Evolutionary conservation across 441 rosid genomes (phyloP).

Genomic region (Pelargonium citronellum): DNA sequence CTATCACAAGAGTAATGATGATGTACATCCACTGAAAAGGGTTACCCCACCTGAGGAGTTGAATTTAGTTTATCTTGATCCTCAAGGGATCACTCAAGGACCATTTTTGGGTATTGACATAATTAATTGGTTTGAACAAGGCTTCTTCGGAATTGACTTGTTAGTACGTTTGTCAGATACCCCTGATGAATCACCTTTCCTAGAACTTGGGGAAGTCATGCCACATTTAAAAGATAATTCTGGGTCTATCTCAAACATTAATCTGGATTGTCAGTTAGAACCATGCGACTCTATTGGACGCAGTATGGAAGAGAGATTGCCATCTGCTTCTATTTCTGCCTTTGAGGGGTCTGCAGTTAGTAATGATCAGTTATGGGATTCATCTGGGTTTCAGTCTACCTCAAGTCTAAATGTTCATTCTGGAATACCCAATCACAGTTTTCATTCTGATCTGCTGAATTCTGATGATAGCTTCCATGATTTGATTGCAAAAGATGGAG

Average conservation of each 20-base stretch:
- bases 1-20: slow-evolving; percentile 15
- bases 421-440: slow-evolving; percentile 36
- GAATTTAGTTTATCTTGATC: slow-evolving; percentile 47
- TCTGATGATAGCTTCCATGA: slow-evolving; percentile 45
- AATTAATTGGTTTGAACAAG: slow-evolving; percentile 55
- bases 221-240: slow-evolving; percentile 37
- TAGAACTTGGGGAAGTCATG: slow-evolving; percentile 47
- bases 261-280: slow-evolving; percentile 30
- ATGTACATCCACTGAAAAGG: slow-evolving; percentile 18
- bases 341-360: slow-evolving; percentile 26
- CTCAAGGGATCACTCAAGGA: slow-evolving; percentile 54
- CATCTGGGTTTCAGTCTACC: slow-evolving; percentile 27
- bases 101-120: slow-evolving; percentile 51
- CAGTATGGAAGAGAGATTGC: slow-evolving; percentile 30
- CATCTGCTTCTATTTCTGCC: slow-evolving; percentile 30
- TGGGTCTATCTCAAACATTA: slow-evolving; percentile 16
- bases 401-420: slow-evolving; percentile 34
- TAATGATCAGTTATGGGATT: slow-evolving; percentile 22
- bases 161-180: slow-evolving; percentile 50
- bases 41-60: slow-evolving; percentile 38
- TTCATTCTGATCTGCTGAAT: slow-evolving; percentile 30
- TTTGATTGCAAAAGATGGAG: slow-evolving; percentile 56
- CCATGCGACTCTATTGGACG: slow-evolving; percentile 31
- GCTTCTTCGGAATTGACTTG: slow-evolving; percentile 54
- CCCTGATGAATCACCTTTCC: slow-evolving; percentile 50